phyloP scores from a whole-genome alignment of 345 rosid species.

The Hypericum perforatum region DNA sequence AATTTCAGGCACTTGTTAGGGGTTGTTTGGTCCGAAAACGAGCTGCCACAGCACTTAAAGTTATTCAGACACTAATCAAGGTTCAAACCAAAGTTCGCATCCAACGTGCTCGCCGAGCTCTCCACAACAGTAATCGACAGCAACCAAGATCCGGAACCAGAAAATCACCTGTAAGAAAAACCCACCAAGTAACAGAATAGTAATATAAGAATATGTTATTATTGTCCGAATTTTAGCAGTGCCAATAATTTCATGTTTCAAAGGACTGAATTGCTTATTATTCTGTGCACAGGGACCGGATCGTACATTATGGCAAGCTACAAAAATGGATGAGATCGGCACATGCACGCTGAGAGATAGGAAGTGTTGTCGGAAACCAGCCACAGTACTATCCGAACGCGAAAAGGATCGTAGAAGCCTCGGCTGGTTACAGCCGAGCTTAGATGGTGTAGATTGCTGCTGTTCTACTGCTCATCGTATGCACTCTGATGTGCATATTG shows the following conservation, averaged over 20 bases:
- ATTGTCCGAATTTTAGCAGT: too few relatives aligned
- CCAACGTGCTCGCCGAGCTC: constrained; percentile 12
- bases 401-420: constrained; percentile 33
- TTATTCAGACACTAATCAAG: constrained; percentile 22
- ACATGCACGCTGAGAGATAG: constrained; percentile 13
- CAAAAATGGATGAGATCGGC: constrained; percentile 20
- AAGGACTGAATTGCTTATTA: background rate
- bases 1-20: constrained; percentile 22
- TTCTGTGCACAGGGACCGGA: constrained; percentile 12
- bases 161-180: background rate
- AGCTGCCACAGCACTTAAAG: constrained; percentile 17
- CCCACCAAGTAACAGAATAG: too few relatives aligned
- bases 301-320: constrained; percentile 10
- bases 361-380: constrained; percentile 13
- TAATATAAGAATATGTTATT: too few relatives aligned
- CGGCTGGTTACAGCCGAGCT: constrained; percentile 37
- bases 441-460: constrained; percentile 47
- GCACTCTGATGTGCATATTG: too few relatives aligned
- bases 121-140: background rate
- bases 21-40: constrained; percentile 22
- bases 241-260: background rate
- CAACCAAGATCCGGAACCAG: background rate
- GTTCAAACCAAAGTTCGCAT: constrained; percentile 17
- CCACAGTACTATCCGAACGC: constrained; percentile 26
- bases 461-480: constrained; percentile 42